phyloP scores from a whole-genome alignment of 2,329 filamentous ascomycete genomes.

The Talaromyces amestolkiae region DNA sequence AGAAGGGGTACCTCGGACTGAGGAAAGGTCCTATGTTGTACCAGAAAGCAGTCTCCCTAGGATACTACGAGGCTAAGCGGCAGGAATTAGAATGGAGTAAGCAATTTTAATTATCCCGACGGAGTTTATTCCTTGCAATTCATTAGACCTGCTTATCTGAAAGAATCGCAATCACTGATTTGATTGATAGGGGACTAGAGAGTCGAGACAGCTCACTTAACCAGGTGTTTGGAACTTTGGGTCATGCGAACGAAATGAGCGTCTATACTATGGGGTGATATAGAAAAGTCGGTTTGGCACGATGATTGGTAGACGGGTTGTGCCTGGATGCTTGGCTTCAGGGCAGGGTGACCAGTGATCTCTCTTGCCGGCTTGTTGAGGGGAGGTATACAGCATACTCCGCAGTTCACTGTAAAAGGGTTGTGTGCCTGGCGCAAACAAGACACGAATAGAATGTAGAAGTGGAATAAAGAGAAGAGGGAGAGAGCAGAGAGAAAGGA shows the following conservation, averaged over 20 bases:
- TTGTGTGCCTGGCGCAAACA: background rate
- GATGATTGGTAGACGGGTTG: conserved; percentile 2
- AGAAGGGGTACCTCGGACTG: background rate
- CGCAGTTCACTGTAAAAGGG: too few species aligned
- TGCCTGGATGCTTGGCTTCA: conserved; percentile 3
- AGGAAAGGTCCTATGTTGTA: background rate
- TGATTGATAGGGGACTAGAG: background rate
- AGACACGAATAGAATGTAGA: background rate
- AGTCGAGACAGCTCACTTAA: background rate
- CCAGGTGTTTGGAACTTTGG: background rate
- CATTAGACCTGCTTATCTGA: background rate
- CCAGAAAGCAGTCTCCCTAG: background rate
- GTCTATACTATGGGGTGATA: background rate
- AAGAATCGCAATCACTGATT: background rate
- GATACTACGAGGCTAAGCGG: background rate
- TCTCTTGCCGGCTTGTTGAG: background rate
- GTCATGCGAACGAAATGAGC: conserved; percentile 3
- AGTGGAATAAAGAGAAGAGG: background rate
- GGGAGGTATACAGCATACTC: too few species aligned
- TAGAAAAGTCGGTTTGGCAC: background rate
- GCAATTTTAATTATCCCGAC: background rate
- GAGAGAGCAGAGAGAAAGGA: background rate
- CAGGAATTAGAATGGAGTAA: background rate
- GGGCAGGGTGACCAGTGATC: background rate
- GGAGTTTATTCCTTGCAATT: background rate